Base-by-base conservation (phyloP, 140 eudicot genomes). In the Oenanthe javanica region DNA sequence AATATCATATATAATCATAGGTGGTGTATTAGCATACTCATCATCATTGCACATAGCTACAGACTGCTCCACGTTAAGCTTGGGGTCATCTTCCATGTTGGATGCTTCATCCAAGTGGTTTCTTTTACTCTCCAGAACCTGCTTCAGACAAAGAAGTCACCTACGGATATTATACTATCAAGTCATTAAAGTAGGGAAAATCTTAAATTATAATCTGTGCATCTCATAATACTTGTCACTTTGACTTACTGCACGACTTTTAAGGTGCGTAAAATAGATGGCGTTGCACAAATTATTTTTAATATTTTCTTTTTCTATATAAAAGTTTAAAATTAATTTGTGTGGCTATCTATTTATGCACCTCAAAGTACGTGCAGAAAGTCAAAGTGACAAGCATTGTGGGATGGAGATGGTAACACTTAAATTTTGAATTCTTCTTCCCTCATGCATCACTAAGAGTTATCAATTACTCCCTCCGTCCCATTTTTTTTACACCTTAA, bases 21-120 rank as follows among this genome's bases (percentile, higher is more conserved):
- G 49, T 31, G 81, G 27, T 79, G 81, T 45, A n/a, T 18, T 80
- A 5, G 76, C 96, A 43, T 91, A 93, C 97, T 87, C 97, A 46
- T 87, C 90, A 80, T 89, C 89, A 77, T 79, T 86, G 12, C 83
- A 70, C 63, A 79, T 77, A 61, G 86, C 40, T 80, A 81, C 75
- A 46, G 83, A 81, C 61, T 80, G 81, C 77, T 82, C 82, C 63
- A 67, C 4, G 64, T 59, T 75, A 72, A 79, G 80, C 54, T 80
- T 76, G 21, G 72, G 51, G 76, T 81, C 91, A 80, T 86, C 85
- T 19, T 83, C 82, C 31, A 84, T 55, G 67, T 81, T 78, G 27
- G 80, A 84, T 27, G 76, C 78, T 83, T 87, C 88, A 81, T 79
- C 88, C 77, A 82, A 77, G 86, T 83, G 80, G 79, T 79, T 83